Percentiles rank a stretch among this genome's conserved stretches.
These are phyloP conservation scores for Nephelium lappaceum DNA, from an alignment of 345 rosid genomes.

Conservation along the genomic window DNA sequence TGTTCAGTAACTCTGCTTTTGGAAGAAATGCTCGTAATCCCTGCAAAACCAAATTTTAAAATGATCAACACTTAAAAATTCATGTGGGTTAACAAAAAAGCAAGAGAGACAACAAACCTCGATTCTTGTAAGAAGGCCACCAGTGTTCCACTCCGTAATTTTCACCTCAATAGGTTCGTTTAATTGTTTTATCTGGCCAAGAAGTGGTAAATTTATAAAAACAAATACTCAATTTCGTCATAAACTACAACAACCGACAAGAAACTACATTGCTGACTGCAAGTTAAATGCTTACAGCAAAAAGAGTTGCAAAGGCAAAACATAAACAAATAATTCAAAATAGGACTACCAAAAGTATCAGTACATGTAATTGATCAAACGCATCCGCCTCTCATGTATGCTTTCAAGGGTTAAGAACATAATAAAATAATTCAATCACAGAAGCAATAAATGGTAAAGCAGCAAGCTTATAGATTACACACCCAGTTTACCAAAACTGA, in stretches of 20 bases:
- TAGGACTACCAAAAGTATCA: background rate
- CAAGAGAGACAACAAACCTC: constrained; percentile 53
- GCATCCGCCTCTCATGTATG: background rate
- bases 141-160: constrained; percentile 89
- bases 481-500: background rate
- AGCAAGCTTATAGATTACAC: constrained; percentile 7
- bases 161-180: constrained; percentile 81
- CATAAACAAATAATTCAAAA: background rate
- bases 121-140: constrained; percentile 83
- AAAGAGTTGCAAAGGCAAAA: background rate
- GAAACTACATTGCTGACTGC: background rate
- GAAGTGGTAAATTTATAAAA: constrained; percentile 14
- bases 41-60: constrained; percentile 43
- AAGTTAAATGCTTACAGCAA: constrained; percentile 4
- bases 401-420: background rate
- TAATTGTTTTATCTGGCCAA: constrained; percentile 73
- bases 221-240: constrained; percentile 3
- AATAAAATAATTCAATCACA: background rate
- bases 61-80: constrained; percentile 8
- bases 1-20: constrained; percentile 71
- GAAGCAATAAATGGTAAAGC: background rate
- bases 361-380: background rate
- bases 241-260: constrained; percentile 8
- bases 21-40: constrained; percentile 92
- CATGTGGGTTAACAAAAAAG: constrained; percentile 1